Conservation (phyloP, 2,329 filamentous ascomycete genomes). For the Cladophialophora bantiana region DNA sequence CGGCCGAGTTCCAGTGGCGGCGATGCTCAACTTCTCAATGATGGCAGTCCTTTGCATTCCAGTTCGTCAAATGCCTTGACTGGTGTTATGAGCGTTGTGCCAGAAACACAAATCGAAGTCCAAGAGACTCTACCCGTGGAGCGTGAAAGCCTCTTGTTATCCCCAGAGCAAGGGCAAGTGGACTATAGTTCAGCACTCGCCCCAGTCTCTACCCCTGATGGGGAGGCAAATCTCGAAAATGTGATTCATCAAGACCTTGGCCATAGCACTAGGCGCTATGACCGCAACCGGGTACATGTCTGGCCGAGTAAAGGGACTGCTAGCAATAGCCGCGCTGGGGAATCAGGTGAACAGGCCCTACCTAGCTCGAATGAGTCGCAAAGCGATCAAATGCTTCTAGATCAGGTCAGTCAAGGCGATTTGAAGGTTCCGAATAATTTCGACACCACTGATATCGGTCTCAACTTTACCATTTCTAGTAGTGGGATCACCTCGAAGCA, state of each 20-base stretch:
- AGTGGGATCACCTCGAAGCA: neutral
- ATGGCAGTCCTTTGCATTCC: neutral
- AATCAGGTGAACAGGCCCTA: neutral
- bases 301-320: neutral
- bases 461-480: neutral
- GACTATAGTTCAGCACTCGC: neutral
- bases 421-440: constrained; percentile 8
- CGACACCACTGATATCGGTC: neutral
- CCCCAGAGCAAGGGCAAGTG: neutral
- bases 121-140: constrained; percentile 4
- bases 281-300: neutral
- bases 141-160: neutral
- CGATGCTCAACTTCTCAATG: neutral
- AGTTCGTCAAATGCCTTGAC: neutral
- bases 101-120: constrained; percentile 30
- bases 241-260: neutral
- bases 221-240: neutral
- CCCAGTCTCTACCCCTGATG: neutral
- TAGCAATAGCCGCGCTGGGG: neutral
- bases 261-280: neutral
- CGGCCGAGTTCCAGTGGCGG: neutral
- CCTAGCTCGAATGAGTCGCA: constrained; percentile 30
- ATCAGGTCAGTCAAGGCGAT: constrained; percentile 22
- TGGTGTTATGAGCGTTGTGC: constrained; percentile 6
- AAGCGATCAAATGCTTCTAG: constrained; percentile 33